phyloP scores from a whole-genome alignment of 352 stramenopile genomes.

The Nothophytophthora sp. region DNA sequence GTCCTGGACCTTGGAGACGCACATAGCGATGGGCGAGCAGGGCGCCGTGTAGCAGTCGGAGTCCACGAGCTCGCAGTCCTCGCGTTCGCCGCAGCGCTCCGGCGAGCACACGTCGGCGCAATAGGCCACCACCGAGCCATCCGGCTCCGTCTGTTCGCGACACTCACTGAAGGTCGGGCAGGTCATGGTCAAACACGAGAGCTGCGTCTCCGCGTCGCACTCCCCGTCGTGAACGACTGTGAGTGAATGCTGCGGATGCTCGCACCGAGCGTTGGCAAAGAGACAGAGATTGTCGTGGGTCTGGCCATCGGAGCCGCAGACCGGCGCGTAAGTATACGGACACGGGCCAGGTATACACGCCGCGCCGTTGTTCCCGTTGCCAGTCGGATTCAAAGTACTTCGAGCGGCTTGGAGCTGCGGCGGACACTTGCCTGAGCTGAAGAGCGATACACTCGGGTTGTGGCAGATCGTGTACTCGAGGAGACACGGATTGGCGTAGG shows the following conservation, averaged over 20 bases:
- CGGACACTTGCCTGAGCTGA: constrained; percentile 45
- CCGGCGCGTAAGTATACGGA: constrained; percentile 25
- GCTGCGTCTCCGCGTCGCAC: constrained; percentile 39
- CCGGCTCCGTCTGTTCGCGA: constrained; percentile 25
- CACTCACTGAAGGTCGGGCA: constrained; percentile 50
- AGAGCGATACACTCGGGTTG: constrained; percentile 30
- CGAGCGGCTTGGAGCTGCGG: constrained; percentile 22
- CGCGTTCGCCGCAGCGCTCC: constrained; percentile 46
- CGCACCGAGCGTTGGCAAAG: constrained; percentile 31
- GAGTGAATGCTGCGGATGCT: constrained; percentile 27
- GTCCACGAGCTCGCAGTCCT: constrained; percentile 46
- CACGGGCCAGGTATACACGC: constrained; percentile 46
- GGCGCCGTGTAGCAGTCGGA: constrained; percentile 55
- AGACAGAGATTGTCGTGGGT: constrained; percentile 46
- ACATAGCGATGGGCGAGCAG: constrained; percentile 58
- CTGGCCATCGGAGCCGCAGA: constrained; percentile 45
- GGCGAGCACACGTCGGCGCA: constrained; percentile 54
- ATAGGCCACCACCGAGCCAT: constrained; percentile 31
- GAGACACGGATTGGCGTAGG: constrained; percentile 65
- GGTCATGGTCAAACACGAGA: constrained; percentile 48
- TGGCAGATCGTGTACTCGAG: constrained; percentile 49
- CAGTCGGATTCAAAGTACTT: constrained; percentile 3
- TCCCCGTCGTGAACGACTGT: constrained; percentile 41
- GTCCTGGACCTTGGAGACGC: constrained; percentile 34
- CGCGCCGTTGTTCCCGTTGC: constrained; percentile 5